Evolutionary conservation across 169 alveolate species (phyloP).

Genomic region (Eimeria sp.): DNA sequence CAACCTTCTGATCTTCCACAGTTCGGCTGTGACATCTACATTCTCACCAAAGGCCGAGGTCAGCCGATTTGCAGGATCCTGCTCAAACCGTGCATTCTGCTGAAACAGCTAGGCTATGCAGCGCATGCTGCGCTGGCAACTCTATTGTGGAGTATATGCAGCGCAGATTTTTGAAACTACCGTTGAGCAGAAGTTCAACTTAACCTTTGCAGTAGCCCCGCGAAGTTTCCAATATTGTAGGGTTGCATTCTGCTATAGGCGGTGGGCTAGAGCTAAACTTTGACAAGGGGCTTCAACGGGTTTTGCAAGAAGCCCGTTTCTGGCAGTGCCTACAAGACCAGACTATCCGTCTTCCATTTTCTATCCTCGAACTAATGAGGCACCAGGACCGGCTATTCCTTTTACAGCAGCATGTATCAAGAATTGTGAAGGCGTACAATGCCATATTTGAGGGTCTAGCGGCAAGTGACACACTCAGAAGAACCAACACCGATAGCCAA

Average conservation of each 20-base stretch:
- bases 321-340: slow-evolving; percentile 94
- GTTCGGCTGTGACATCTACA: slow-evolving; percentile 60
- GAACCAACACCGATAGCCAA: background rate
- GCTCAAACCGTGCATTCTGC: background rate
- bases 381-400: slow-evolving; percentile 92
- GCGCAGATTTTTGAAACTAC: background rate
- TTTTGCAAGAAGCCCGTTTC: slow-evolving; percentile 92
- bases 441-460: slow-evolving; percentile 89
- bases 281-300: slow-evolving; percentile 90
- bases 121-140: background rate
- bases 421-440: slow-evolving; percentile 95
- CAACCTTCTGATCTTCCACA: slow-evolving; percentile 69
- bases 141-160: background rate
- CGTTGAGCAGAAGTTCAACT: background rate
- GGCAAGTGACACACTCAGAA: slow-evolving; percentile 20
- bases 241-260: background rate
- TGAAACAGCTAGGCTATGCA: background rate
- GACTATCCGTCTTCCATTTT: slow-evolving; percentile 89
- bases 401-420: slow-evolving; percentile 93
- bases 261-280: slow-evolving; percentile 92
- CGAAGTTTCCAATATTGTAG: background rate
- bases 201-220: background rate
- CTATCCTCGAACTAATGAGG: slow-evolving; percentile 88
- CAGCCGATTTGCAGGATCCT: background rate
- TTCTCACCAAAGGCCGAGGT: slow-evolving; percentile 54